Evolutionary conservation across 805 yeast genomes (phyloP), one percentile per base, ranked within the genome.

Genomic region (Starmerella bombi): DNA sequence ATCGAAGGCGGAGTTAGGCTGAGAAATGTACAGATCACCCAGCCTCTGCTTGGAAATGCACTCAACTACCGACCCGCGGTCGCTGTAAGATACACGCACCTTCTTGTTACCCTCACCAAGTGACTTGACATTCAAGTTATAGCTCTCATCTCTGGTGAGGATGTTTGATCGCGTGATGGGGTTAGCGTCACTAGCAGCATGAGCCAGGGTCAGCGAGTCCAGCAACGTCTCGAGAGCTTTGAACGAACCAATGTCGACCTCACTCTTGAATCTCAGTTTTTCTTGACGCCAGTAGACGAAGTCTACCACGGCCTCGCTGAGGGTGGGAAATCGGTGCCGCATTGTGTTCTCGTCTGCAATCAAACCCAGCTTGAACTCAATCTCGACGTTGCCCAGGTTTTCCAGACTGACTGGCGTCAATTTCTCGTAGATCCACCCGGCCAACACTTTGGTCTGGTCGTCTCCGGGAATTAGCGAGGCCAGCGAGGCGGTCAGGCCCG

Each of bases 351-450:
- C 50, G 32, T 51, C 59, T 35, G 50, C 41, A 16, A 61, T 51
- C 2, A 38, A 34, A 21, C 65, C 65, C 10, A 61, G 37, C 41
- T 60, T 60, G 50, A 59, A 50, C 48, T 61, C 65, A 30, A 82
- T 69, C 25, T 81, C 81, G 4, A 58, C 42, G 29, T 49, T 43
- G 14, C 44, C 29, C 30, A 36, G 23, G n/a, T 48, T 47, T 5
- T 49, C 50, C 4, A 42, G 49, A 3, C 38, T 50, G 36, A 61
- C 40, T 27, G 49, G 46, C 34, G 69, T 68, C 35, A 84, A 66
- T 47, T 81, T 78, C 16, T 93, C 85, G 66, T 80, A 85, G 7
- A 86, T 69, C 96, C 96, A 86, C 51, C 79, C 83, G 18, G 91
- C 80, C 5, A 86, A 74, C 25, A 81, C 74, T 54, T 86, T 73